Conservation (phyloP, 2,329 filamentous ascomycete genomes). For the Boeremia exigua region DNA sequence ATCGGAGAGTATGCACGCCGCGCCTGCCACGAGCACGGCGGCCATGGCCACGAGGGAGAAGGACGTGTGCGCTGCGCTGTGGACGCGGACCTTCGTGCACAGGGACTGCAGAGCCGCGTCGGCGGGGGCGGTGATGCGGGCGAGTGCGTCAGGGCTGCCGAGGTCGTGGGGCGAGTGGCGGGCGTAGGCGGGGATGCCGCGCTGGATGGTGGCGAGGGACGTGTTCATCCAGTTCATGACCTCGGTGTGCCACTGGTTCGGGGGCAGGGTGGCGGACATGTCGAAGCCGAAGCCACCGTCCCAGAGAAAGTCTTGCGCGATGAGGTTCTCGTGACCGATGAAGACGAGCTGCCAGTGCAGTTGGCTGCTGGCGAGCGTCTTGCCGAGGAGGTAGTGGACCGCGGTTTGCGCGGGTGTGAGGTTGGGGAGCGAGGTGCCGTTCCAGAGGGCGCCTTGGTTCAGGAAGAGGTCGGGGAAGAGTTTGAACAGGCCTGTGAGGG, state of each 20-base stretch:
- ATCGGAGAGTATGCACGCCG: background rate
- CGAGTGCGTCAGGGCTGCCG: background rate
- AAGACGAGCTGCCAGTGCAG: background rate
- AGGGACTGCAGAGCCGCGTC: background rate
- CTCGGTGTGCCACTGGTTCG: conserved; percentile 10
- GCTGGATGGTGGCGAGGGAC: background rate
- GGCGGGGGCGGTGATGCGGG: background rate
- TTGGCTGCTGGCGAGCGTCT: background rate
- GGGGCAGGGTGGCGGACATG: conserved; percentile 3
- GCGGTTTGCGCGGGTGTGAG: background rate
- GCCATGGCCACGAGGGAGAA: background rate
- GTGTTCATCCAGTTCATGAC: conserved; percentile 12
- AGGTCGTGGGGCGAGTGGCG: background rate
- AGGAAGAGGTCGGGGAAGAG: background rate
- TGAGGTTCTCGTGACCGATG: conserved; percentile 2
- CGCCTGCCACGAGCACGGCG: background rate
- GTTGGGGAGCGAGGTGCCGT: background rate
- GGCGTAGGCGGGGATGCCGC: background rate
- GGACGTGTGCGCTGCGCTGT: background rate
- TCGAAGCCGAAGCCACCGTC: conserved; percentile 3
- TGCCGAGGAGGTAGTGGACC: background rate
- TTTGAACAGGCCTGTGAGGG: background rate
- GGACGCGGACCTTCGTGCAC: background rate
- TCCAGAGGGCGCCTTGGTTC: background rate
- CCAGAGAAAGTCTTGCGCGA: conserved; percentile 10